Evolutionary conservation across 202 grass and related monocot species (phyloP).

Genomic region (Alloteropsis angusta): DNA sequence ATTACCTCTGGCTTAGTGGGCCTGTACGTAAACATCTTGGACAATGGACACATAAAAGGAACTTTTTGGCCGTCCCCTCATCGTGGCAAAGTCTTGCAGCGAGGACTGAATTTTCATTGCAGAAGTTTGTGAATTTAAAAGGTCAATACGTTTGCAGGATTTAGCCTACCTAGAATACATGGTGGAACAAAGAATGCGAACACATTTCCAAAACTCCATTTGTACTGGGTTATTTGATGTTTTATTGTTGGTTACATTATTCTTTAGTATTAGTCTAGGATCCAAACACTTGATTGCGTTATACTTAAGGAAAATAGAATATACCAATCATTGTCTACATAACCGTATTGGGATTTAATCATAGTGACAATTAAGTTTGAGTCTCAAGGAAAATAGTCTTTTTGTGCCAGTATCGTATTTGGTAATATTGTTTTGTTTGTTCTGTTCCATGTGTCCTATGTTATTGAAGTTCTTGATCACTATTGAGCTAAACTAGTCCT

Average conservation of each 20-base stretch:
- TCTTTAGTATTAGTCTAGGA: slow-evolving; percentile 9
- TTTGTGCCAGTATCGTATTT: not conserved
- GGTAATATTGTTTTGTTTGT: not conserved
- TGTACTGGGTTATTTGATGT: not conserved
- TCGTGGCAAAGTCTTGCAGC: not conserved
- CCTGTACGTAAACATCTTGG: not conserved
- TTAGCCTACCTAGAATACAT: too few species aligned
- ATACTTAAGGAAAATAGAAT: not conserved
- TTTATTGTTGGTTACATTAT: not conserved
- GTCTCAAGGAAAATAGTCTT: not conserved
- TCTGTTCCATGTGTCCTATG: not conserved
- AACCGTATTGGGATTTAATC: not conserved
- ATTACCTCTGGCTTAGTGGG: not conserved
- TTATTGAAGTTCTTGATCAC: not conserved
- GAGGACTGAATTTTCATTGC: not conserved
- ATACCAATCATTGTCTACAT: not conserved
- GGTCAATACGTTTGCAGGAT: not conserved
- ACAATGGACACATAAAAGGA: not conserved
- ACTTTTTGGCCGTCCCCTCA: not conserved
- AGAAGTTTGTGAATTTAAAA: not conserved
- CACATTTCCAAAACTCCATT: not conserved
- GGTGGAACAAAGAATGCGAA: not conserved
- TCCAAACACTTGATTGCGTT: not conserved
- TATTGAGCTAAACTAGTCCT: not conserved
- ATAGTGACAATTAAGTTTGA: not conserved